phyloP scores from a whole-genome alignment of 768 basidiomycete species.

The Steccherinum ochraceum region DNA sequence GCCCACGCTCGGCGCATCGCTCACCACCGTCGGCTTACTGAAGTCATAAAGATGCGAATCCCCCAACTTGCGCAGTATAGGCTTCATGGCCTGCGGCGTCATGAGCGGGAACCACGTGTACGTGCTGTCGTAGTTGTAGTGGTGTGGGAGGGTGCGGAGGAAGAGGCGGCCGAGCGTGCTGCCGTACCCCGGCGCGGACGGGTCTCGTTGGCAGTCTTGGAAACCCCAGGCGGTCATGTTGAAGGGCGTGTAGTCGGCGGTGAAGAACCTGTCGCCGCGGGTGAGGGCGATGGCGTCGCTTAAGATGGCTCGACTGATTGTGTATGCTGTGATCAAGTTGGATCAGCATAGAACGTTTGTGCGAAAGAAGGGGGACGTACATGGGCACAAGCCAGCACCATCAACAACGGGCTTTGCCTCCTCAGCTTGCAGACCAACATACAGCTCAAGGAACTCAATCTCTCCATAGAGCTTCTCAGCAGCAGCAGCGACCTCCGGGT shows the following conservation, averaged over 20 bases:
- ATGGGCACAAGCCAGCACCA: conserved; percentile 82
- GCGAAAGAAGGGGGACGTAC: conserved; percentile 31
- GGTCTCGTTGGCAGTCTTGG: conserved; percentile 73
- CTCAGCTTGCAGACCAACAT: conserved; percentile 77
- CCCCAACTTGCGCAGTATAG: conserved; percentile 49
- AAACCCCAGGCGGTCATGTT: conserved; percentile 85
- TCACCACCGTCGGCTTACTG: conserved; percentile 35
- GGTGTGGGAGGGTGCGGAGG: conserved; percentile 64
- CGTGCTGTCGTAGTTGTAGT: conserved; percentile 61
- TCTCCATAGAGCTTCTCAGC: conserved; percentile 76
- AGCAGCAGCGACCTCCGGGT: conserved; percentile 58
- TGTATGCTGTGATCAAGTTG: too few species aligned
- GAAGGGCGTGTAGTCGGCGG: conserved; percentile 72
- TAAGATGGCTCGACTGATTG: conserved; percentile 79
- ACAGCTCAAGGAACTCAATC: conserved; percentile 74
- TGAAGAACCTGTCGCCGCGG: conserved; percentile 79
- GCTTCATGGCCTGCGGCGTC: conserved; percentile 67
- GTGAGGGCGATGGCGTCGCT: conserved; percentile 83
- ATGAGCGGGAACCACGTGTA: conserved; percentile 90
- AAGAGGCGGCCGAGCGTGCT: conserved; percentile 70
- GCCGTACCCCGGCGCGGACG: conserved; percentile 67
- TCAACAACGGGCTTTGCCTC: conserved; percentile 67
- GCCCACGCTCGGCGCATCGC: conserved; percentile 26
- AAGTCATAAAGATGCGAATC: conserved; percentile 50
- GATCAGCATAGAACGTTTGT: too few species aligned